phyloP scores from a whole-genome alignment of 352 stramenopile genomes.

The Phytophthora foliorum region DNA sequence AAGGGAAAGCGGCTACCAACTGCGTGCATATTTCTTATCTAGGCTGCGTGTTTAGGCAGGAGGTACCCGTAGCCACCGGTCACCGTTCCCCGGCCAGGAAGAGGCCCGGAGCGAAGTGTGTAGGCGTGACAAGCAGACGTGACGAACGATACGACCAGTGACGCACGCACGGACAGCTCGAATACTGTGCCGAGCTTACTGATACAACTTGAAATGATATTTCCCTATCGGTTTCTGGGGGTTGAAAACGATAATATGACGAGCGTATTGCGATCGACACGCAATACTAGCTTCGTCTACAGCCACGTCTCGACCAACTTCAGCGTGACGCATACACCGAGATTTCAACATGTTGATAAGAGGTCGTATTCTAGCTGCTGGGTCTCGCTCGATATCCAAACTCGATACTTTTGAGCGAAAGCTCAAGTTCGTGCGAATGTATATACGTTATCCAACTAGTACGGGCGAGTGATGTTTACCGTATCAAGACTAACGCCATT shows the following conservation, averaged over 20 bases:
- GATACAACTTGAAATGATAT: constrained; percentile 46
- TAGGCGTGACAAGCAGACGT: no score
- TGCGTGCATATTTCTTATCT: no score
- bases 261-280: constrained; percentile 32
- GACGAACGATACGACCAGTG: no score
- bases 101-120: no score
- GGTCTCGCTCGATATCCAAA: neutral
- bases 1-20: no score
- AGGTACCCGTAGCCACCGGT: no score
- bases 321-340: constrained; percentile 20
- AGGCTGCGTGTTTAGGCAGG: no score
- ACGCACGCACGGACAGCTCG: no score
- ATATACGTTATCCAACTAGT: neutral
- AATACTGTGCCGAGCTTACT: no score
- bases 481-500: no score
- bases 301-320: constrained; percentile 30
- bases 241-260: constrained; percentile 44
- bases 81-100: no score
- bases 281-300: constrained; percentile 41
- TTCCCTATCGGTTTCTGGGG: constrained; percentile 35
- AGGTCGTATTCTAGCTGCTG: neutral
- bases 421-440: constrained; percentile 9
- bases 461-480: no score
- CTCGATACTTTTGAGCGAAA: neutral
- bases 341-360: constrained; percentile 37